phyloP scores from a whole-genome alignment of 2,329 filamentous ascomycete genomes.

The Ophiostoma sp. region DNA sequence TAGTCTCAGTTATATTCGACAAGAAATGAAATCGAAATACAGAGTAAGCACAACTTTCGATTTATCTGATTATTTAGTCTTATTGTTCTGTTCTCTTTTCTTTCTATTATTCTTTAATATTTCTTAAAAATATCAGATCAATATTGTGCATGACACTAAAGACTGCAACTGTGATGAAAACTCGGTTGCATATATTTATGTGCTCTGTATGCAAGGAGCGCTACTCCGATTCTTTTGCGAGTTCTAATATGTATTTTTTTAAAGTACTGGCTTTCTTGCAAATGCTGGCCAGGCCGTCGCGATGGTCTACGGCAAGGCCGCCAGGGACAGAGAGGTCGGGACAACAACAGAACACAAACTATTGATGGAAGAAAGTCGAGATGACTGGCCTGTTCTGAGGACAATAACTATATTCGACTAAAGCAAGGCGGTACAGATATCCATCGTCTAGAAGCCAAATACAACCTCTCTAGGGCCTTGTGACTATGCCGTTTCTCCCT shows the following conservation, averaged over 20 bases:
- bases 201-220: neutral
- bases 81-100: neutral
- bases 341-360: neutral
- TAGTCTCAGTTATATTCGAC: neutral
- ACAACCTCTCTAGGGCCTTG: neutral
- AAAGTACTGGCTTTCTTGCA: neutral
- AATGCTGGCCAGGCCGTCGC: neutral
- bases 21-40: neutral
- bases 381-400: too few species aligned
- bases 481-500: neutral
- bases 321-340: neutral
- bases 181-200: neutral
- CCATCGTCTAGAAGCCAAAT: neutral
- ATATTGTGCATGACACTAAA: neutral
- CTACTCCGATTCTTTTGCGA: neutral
- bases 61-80: neutral
- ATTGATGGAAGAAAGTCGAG: neutral
- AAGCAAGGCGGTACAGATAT: neutral
- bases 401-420: neutral
- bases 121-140: neutral
- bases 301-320: neutral
- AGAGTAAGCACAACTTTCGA: neutral
- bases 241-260: neutral
- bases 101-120: neutral
- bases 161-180: conserved; percentile 6